phyloP scores from a whole-genome alignment of 208 protist species.

The Novymonas esmeraldas region DNA sequence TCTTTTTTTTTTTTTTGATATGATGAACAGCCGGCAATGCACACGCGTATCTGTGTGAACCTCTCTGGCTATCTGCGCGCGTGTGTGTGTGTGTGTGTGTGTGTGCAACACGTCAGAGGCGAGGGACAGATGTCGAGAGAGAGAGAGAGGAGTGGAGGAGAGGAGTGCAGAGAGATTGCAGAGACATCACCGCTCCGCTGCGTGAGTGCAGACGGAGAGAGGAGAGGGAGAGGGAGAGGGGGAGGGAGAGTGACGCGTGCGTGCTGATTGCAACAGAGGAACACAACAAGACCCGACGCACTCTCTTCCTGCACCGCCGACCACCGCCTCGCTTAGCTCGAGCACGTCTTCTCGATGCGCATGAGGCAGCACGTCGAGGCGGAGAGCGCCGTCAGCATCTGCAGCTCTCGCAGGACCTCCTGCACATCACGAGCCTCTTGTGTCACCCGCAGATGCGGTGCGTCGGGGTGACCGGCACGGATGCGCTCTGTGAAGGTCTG shows the following conservation, averaged over 20 bases:
- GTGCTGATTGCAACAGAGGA: background rate
- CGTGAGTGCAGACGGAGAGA: no score
- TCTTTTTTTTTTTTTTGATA: no score
- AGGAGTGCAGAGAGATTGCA: background rate
- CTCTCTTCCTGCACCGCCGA: background rate
- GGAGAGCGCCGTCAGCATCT: slow-evolving; percentile 31
- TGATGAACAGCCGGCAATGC: no score
- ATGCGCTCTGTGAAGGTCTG: slow-evolving; percentile 32
- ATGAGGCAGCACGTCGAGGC: slow-evolving; percentile 43
- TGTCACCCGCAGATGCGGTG: slow-evolving; percentile 32
- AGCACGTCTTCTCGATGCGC: slow-evolving; percentile 27
- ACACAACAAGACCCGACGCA: background rate
- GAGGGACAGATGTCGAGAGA: background rate
- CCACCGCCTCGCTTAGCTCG: no score
- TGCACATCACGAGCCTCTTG: slow-evolving; percentile 34
- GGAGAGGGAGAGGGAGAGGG: background rate
- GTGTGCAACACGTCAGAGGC: background rate
- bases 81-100: background rate
- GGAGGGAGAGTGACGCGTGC: background rate
- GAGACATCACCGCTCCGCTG: no score
- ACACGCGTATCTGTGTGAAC: no score
- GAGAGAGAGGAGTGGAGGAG: background rate
- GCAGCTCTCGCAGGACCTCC: slow-evolving; percentile 25
- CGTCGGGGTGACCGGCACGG: slow-evolving; percentile 11
- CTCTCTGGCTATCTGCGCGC: no score